Evolutionary conservation across 2,329 filamentous ascomycete species (phyloP), one percentile per base, ranked within the genome.

Genomic region (Talaromyces pinophilus): DNA sequence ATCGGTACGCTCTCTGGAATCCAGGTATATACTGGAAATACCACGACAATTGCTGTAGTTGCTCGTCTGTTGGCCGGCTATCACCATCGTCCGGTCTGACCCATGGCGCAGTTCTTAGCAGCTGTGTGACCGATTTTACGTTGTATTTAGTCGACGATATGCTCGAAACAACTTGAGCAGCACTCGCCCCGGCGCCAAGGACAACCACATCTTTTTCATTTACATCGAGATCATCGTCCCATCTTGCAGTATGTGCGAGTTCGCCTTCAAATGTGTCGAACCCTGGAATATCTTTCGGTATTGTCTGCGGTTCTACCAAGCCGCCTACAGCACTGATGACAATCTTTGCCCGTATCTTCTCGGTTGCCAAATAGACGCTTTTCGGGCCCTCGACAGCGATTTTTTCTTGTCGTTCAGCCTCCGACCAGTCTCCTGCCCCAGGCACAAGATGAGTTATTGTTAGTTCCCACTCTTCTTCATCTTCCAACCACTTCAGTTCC

Each of bases 91-190:
- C 50, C 1, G 83, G 81, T 3, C 82, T 78, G 1, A 86, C 82
- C 85, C 85, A 87, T 1, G 86, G 86, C 11, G 85, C 84, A 15
- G 83, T 83, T 17, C 85, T 77, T 83, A 88, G 86, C 6, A 88
- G 69, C 69, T 88, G 86, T 0, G 85, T 87, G n/a, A 88, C 82
- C 5, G 83, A 83, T 71, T 83, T 86, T 38, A 82, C 84, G 25
- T 81, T 82, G 68, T 79, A 80, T 10, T 81, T 79, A 25, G 78
- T 78, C 50, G 83, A 78, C 2, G 79, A 79, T 5, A 88, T 75
- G 44, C 77, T 71, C 1, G 86, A 85, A 7, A 88, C 81, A 28
- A 88, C 80, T 69, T 88, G 86, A 15, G 83, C 83, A 2, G 85
- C 85, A 69, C 81, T 84, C 71, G 86, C 87, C 13, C 86, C 86